Evolutionary conservation across 2,329 filamentous ascomycete species (phyloP).

Genomic region (Colletotrichum phormii): DNA sequence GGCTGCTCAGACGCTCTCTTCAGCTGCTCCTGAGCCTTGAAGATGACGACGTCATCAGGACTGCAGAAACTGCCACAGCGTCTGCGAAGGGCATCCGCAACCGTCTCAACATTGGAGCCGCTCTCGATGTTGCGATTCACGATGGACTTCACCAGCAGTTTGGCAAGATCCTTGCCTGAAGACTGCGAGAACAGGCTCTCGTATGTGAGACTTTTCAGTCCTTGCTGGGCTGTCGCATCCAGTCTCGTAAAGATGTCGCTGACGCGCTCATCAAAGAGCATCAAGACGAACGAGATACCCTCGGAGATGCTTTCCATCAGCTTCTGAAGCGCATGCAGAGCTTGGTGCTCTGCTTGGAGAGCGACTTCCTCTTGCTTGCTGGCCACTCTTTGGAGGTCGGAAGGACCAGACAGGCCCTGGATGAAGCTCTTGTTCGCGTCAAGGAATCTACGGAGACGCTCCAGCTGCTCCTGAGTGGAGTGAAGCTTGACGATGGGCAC

Average conservation of each 20-base stretch:
- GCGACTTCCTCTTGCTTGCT: slow-evolving; percentile 93
- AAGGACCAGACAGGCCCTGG: slow-evolving; percentile 91
- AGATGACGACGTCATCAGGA: slow-evolving; percentile 95
- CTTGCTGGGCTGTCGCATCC: slow-evolving; percentile 75
- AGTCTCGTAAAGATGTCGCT: slow-evolving; percentile 87
- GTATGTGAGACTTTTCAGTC: slow-evolving; percentile 83
- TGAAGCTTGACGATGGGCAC: slow-evolving; percentile 77
- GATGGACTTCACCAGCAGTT: slow-evolving; percentile 95
- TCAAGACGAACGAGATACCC: slow-evolving; percentile 94
- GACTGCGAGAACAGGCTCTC: slow-evolving; percentile 86
- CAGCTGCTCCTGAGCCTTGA: slow-evolving; percentile 96
- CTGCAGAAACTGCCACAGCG: slow-evolving; percentile 98
- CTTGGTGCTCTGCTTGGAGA: slow-evolving; percentile 93
- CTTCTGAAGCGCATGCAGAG: slow-evolving; percentile 85
- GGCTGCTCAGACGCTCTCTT: slow-evolving; percentile 87
- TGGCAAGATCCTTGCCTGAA: slow-evolving; percentile 88
- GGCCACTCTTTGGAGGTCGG: slow-evolving; percentile 80
- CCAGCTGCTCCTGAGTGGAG: slow-evolving; percentile 82
- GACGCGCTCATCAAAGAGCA: slow-evolving; percentile 93
- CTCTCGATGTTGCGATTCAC: slow-evolving; percentile 98
- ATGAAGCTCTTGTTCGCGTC: slow-evolving; percentile 91
- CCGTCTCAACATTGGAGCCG: slow-evolving; percentile 96
- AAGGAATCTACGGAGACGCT: slow-evolving; percentile 83
- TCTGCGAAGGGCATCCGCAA: slow-evolving; percentile 91
- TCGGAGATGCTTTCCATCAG: slow-evolving; percentile 93